A percentile compares a stretch with the other conserved stretches of the same genome.
phyloP scores from a whole-genome alignment of 2,329 filamentous ascomycete genomes.

The Paecilomyces sp. region DNA sequence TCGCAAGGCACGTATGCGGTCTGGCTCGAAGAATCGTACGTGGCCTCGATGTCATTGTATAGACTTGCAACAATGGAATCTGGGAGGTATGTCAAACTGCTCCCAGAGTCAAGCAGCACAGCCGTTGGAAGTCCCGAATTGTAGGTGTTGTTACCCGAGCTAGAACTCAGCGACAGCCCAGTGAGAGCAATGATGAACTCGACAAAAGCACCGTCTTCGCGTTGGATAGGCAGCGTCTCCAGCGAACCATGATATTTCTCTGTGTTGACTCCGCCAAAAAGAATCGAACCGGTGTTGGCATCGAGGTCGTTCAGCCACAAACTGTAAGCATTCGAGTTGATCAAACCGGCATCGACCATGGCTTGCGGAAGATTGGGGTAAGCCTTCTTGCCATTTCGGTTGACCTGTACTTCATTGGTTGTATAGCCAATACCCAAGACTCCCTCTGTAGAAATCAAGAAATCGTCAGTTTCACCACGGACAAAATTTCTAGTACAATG shows the following conservation, averaged over 20 bases:
- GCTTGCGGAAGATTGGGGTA: slow-evolving; percentile 66
- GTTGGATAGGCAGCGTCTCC: slow-evolving; percentile 60
- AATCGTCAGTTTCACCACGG: not conserved
- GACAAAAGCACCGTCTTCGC: slow-evolving; percentile 42
- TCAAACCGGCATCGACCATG: slow-evolving; percentile 54
- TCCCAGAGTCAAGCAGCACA: slow-evolving; percentile 34
- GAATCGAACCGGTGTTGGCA: slow-evolving; percentile 57
- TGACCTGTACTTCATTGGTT: slow-evolving; percentile 59
- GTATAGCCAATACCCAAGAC: slow-evolving; percentile 82
- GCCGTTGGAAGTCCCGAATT: slow-evolving; percentile 35
- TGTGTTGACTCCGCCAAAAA: slow-evolving; percentile 70
- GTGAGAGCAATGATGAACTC: slow-evolving; percentile 67
- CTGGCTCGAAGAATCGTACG: slow-evolving; percentile 50
- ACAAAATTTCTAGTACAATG: not conserved
- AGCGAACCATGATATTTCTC: slow-evolving; percentile 57
- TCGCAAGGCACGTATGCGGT: slow-evolving; percentile 49
- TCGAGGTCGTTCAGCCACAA: slow-evolving; percentile 69
- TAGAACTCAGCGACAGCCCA: slow-evolving; percentile 38
- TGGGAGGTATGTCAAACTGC: slow-evolving; percentile 32
- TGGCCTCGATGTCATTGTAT: slow-evolving; percentile 52
- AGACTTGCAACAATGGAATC: slow-evolving; percentile 36
- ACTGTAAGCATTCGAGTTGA: slow-evolving; percentile 63
- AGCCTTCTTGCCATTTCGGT: slow-evolving; percentile 38
- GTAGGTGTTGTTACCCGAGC: slow-evolving; percentile 15
- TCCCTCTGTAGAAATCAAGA: slow-evolving; percentile 45